These are phyloP conservation scores for Eutrema heterophyllum DNA, from an alignment of 345 rosid genomes.

Conservation along the genomic window DNA sequence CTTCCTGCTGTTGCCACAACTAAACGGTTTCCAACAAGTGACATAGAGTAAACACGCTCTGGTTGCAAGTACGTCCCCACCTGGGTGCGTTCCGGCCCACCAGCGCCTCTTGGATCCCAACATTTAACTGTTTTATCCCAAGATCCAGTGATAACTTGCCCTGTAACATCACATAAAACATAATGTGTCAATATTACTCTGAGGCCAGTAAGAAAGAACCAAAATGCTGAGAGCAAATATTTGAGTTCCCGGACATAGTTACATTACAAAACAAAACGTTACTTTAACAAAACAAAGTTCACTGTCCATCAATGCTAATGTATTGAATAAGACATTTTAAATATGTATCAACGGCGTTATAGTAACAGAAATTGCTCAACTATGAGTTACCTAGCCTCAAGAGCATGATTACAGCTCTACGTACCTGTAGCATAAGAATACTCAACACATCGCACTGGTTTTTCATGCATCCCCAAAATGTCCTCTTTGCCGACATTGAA, in stretches of 20 bases:
- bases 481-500: constrained; percentile 80
- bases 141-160: constrained; percentile 96
- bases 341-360: neutral
- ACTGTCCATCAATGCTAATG: neutral
- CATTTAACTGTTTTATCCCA: constrained; percentile 98
- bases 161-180: constrained; percentile 33
- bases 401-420: constrained; percentile 9
- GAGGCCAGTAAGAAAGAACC: neutral
- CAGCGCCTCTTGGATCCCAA: constrained; percentile 99
- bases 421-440: constrained; percentile 94
- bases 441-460: constrained; percentile 91
- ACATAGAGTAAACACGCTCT: constrained; percentile 95
- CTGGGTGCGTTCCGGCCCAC: constrained; percentile 89
- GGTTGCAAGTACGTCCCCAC: constrained; percentile 92
- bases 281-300: neutral
- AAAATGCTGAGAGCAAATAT: neutral
- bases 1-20: constrained; percentile 99
- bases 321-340: neutral
- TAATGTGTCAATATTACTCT: neutral
- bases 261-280: neutral
- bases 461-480: constrained; percentile 83
- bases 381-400: neutral
- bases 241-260: neutral
- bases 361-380: neutral
- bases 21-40: constrained; percentile 87